Evolutionary conservation across 2,329 filamentous ascomycete genomes (phyloP), one percentile per base, ranked within the genome.

Genomic region (Falciphora oryzae): DNA sequence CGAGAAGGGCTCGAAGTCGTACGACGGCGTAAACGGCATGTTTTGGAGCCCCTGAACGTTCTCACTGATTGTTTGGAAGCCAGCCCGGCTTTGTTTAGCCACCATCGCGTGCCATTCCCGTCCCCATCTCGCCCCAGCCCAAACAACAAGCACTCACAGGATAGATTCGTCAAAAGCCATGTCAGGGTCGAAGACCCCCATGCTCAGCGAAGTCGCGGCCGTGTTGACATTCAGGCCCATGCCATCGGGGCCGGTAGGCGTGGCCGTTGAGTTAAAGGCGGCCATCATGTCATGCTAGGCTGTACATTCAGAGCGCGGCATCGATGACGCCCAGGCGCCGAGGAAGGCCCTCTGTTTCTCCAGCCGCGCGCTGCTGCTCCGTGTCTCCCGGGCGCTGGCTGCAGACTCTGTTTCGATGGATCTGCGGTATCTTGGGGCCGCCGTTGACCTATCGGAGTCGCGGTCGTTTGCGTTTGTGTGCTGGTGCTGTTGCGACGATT

Each of bases 1-100:
- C 62, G 84, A 81, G 69, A 86, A 85, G 68, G 79, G 77, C 63
- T 87, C 84, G 69, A 88, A 82, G 68, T 88, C 85, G 76, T 88
- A 88, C 5, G 80, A 78, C 3, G 83, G 81, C 3, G 83, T 83
- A 66, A 87, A 88, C 4, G 84, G 81, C 56, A 83, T 71, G 6
- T 75, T 70, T 57, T 78, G 75, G 22, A 83, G 71, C 63, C 77
- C 73, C 67, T 79, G 78, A 65, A 81, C 79, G 65, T 75, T 77
- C 66, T 80, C 76, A 65, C 78, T 81, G 67, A 28, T 57, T 22
- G 35, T n/a, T 61, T 56, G 38, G 14, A 32, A 25, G 57, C 29
- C 58, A 60, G 35, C 28, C 8, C 10, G n/a, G 22, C 28, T 35
- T 14, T 38, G 28, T 22, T 28, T 32, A 44, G 29, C n/a, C 25